Conservation (phyloP, 1,139 yeast species). For the Magnusiomyces suaveolens region DNA sequence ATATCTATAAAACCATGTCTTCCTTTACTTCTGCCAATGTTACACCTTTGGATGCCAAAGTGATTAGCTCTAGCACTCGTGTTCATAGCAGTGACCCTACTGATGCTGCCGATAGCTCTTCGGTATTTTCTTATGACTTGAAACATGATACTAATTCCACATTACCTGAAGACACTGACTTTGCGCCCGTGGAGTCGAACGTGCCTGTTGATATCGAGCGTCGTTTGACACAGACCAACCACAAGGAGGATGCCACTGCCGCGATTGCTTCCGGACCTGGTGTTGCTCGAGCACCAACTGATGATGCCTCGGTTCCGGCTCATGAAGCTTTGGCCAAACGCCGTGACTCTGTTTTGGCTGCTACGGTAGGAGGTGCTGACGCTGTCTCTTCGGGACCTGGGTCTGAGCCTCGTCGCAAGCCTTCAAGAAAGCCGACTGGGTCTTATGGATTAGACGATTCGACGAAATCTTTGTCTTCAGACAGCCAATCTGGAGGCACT, state of each 20-base stretch:
- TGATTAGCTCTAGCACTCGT: constrained; percentile 22
- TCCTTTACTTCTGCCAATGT: constrained; percentile 16
- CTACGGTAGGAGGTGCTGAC: background rate
- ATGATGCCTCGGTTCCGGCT: constrained; percentile 14
- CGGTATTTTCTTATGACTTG: constrained; percentile 32
- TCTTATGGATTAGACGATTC: constrained; percentile 28
- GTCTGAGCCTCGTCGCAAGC: constrained; percentile 14
- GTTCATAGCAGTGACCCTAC: constrained; percentile 19
- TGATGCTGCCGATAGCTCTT: constrained; percentile 14
- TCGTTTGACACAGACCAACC: constrained; percentile 30
- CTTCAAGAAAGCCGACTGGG: constrained; percentile 29
- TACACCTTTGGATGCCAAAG: constrained; percentile 17
- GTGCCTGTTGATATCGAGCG: constrained; percentile 31
- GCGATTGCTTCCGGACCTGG: constrained; percentile 25
- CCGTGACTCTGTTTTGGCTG: constrained; percentile 24
- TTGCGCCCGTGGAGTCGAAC: constrained; percentile 29
- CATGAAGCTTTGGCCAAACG: constrained; percentile 25
- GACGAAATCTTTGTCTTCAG: constrained; percentile 22
- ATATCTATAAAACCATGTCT: background rate
- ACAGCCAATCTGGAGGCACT: constrained; percentile 11
- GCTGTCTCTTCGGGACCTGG: background rate
- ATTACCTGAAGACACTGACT: constrained; percentile 27
- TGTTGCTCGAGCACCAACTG: constrained; percentile 29
- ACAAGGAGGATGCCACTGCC: constrained; percentile 27
- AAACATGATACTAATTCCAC: constrained; percentile 29